Evolutionary conservation across 1,284 basidiomycete genomes (phyloP), one percentile per base, ranked within the genome.

Genomic region (Cystobasidium pallidum): DNA sequence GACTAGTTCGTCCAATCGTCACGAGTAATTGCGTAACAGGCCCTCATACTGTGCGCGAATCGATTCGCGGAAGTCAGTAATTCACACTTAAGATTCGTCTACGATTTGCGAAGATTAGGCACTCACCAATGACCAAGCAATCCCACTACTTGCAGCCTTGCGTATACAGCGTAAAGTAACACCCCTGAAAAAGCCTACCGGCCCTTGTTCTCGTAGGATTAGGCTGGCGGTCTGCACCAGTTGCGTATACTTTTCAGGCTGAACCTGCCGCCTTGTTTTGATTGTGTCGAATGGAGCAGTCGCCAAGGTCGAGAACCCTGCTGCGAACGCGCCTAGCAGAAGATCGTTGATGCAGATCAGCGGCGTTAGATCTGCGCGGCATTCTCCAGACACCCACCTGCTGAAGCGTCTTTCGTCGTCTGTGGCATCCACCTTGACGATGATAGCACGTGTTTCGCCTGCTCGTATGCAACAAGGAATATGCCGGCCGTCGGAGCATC

Each of bases 401-500:
- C 70, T n/a, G 55, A 11, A 15, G 62, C 70, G 32, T 72, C 70
- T 39, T 54, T 51, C 17, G 51, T 30, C 24, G 39, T 49, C 30
- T 52, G 52, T 10, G 45, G 54, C 34, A 57, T 49, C 24, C 45
- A 45, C n/a, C 28, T 55, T 19, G 47, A 39, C 8, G 24, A 15
- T 19, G 39, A 49, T 0, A 77, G 54, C 1, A 77, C 21, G 21
- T 71, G 62, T 32, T 73, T 45, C 10, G 66, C 73, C 0, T 76
- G 75, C 80, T 97, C 95, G 80, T 99, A 99, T 65, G 90, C 88
- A 0, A 94, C 87, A 21, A 98, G 85, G 77, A 97, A 99, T 8
- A 99, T 81, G 0, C 95, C 95, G 0, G 95, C 94, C 78, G 97
- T 95, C 0, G 95, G 96, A 1, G 95, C 95, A 80, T 99, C 95